Evolutionary conservation across 2,329 filamentous ascomycete species (phyloP).

Genomic region (Colletotrichum sp.): DNA sequence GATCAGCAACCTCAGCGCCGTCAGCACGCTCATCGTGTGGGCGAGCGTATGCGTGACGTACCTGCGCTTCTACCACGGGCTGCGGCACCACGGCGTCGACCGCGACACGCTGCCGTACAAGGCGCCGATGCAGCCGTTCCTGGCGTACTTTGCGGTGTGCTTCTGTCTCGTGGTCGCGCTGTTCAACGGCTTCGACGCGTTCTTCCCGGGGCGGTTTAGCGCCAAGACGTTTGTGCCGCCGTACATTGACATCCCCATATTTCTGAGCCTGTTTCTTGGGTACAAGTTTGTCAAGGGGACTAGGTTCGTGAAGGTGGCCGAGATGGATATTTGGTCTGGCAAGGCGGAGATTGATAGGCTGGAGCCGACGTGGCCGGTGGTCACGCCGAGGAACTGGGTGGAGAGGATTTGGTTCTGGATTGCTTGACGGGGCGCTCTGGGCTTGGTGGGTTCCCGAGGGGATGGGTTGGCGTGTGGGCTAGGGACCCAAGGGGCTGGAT

Average conservation of each 20-base stretch:
- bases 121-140: slow-evolving; percentile 70
- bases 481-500: neutral
- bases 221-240: slow-evolving; percentile 65
- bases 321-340: slow-evolving; percentile 46
- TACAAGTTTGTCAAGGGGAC: slow-evolving; percentile 73
- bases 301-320: slow-evolving; percentile 42
- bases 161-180: slow-evolving; percentile 71
- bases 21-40: slow-evolving; percentile 74
- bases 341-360: slow-evolving; percentile 43
- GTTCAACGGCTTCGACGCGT: slow-evolving; percentile 76
- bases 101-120: slow-evolving; percentile 70
- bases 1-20: slow-evolving; percentile 64
- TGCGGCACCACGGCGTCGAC: slow-evolving; percentile 68
- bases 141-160: slow-evolving; percentile 66
- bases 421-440: slow-evolving; percentile 27
- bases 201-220: slow-evolving; percentile 59
- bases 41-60: slow-evolving; percentile 72
- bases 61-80: slow-evolving; percentile 71
- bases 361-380: slow-evolving; percentile 40
- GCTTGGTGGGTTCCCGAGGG: neutral
- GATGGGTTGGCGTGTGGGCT: neutral
- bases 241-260: slow-evolving; percentile 74
- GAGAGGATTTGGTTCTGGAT: slow-evolving; percentile 47
- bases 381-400: slow-evolving; percentile 39
- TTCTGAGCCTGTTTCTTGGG: slow-evolving; percentile 65